Conservation (phyloP, 2,329 filamentous ascomycete species). For the Aureobasidium sp. region DNA sequence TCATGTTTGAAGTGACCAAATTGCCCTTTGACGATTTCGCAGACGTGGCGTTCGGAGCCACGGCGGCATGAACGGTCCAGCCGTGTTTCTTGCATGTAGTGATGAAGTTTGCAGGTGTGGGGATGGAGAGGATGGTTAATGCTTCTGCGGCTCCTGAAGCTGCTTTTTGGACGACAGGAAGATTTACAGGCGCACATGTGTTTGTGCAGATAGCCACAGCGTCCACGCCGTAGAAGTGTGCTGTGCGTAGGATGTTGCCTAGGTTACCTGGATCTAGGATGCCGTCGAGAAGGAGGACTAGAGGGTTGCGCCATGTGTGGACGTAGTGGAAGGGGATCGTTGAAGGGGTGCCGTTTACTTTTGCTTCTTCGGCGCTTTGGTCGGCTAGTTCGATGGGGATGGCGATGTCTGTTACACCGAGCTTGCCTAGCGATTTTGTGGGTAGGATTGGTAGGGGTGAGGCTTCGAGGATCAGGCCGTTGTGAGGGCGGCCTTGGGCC, state of each 20-base stretch:
- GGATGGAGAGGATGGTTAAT: conserved; percentile 64
- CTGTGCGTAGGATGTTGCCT: conserved; percentile 80
- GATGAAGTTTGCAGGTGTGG: conserved; percentile 63
- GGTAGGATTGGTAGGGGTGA: conserved; percentile 65
- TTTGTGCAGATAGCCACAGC: conserved; percentile 70
- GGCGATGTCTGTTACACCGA: conserved; percentile 32
- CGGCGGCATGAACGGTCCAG: conserved; percentile 80
- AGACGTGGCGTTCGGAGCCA: conserved; percentile 32
- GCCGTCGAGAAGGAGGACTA: conserved; percentile 67
- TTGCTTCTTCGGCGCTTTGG: conserved; percentile 60
- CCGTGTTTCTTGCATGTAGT: conserved; percentile 59
- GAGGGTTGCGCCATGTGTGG: conserved; percentile 50
- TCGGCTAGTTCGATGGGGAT: conserved; percentile 61
- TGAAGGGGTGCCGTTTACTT: conserved; percentile 60
- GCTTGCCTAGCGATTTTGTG: conserved; percentile 26
- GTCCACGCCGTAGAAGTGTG: conserved; percentile 83
- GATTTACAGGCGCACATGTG: conserved; percentile 64
- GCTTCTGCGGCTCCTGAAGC: conserved; percentile 82
- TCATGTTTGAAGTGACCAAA: conserved; percentile 7
- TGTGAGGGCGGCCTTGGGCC: conserved; percentile 76
- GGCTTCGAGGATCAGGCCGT: conserved; percentile 80
- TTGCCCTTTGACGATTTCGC: neutral
- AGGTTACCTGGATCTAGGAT: conserved; percentile 80
- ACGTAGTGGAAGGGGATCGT: conserved; percentile 23
- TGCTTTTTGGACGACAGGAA: conserved; percentile 76